A percentile compares a stretch with the other conserved stretches of the same genome.
Evolutionary conservation across 2,329 filamentous ascomycete genomes (phyloP).

Genomic region (Epichloe aotearoae): DNA sequence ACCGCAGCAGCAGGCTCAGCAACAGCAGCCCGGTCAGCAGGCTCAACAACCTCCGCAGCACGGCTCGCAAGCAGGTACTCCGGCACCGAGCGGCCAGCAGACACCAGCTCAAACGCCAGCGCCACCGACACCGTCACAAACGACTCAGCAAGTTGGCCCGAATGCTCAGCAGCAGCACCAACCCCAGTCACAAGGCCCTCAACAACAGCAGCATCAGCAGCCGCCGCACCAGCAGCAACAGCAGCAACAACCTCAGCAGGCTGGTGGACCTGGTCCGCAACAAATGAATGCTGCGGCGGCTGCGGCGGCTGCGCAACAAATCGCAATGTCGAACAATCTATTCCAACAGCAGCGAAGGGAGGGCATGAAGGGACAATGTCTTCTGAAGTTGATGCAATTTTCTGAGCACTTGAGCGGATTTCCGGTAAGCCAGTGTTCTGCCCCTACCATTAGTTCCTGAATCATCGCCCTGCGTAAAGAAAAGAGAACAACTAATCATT

Average conservation of each 20-base stretch:
- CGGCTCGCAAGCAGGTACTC: conserved; percentile 7
- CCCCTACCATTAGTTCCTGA: background rate
- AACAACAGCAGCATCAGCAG: conserved; percentile 8
- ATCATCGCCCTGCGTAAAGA: too few species aligned
- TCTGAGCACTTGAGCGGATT: conserved; percentile 48
- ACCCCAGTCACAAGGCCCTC: background rate
- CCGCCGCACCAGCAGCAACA: conserved; percentile 12
- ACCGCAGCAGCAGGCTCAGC: conserved; percentile 36
- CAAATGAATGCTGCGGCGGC: conserved; percentile 17
- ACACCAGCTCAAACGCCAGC: conserved; percentile 26
- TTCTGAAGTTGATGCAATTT: conserved; percentile 49
- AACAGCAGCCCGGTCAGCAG: conserved; percentile 30
- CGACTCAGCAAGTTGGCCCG: conserved; percentile 11
- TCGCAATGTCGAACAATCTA: conserved; percentile 19
- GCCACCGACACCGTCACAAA: conserved; percentile 14
- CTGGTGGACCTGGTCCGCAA: conserved; percentile 9
- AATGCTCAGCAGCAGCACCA: conserved; percentile 22
- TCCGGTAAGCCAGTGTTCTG: conserved; percentile 26
- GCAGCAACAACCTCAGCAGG: conserved; percentile 13
- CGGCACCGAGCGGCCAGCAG: conserved; percentile 19
- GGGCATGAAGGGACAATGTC: conserved; percentile 40
- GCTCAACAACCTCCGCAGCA: conserved; percentile 22
- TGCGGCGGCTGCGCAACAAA: conserved; percentile 19
- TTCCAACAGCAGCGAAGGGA: conserved; percentile 36
- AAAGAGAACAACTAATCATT: conserved; percentile 1